Evolutionary conservation across 805 yeast species (phyloP).

Genomic region (Candida sonorensis): DNA sequence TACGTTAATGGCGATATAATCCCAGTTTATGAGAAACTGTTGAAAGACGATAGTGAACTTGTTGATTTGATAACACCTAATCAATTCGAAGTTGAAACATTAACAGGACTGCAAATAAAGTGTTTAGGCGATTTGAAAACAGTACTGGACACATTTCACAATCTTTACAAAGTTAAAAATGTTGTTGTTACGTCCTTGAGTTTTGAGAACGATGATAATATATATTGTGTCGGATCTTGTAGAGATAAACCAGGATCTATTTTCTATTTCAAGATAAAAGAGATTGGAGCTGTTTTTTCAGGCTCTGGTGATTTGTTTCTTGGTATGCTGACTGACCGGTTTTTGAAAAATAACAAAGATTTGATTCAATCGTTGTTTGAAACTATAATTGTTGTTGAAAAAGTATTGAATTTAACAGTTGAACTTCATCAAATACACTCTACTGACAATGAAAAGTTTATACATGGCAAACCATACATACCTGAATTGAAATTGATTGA

Average conservation of each 20-base stretch:
- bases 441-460: constrained; percentile 2
- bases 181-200: constrained; percentile 55
- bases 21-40: constrained; percentile 42
- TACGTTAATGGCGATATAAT: constrained; percentile 62
- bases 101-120: constrained; percentile 40
- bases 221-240: constrained; percentile 38
- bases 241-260: constrained; percentile 7
- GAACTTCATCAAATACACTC: constrained; percentile 12
- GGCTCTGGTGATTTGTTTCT: constrained; percentile 75
- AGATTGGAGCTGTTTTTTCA: constrained; percentile 54
- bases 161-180: constrained; percentile 37
- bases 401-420: constrained; percentile 36
- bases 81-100: constrained; percentile 63
- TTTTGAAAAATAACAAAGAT: constrained; percentile 26
- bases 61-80: constrained; percentile 62
- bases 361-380: constrained; percentile 31
- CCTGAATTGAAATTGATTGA: constrained; percentile 41
- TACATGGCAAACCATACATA: constrained; percentile 21
- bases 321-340: constrained; percentile 50
- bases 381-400: constrained; percentile 33
- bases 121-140: constrained; percentile 29
- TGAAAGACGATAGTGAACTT: constrained; percentile 27
- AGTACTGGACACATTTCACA: constrained; percentile 37
- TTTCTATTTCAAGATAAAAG: constrained; percentile 36
- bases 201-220: constrained; percentile 17